Evolutionary conservation across 2,329 filamentous ascomycete genomes (phyloP).

Genomic region (Cryoendolithus antarcticus): DNA sequence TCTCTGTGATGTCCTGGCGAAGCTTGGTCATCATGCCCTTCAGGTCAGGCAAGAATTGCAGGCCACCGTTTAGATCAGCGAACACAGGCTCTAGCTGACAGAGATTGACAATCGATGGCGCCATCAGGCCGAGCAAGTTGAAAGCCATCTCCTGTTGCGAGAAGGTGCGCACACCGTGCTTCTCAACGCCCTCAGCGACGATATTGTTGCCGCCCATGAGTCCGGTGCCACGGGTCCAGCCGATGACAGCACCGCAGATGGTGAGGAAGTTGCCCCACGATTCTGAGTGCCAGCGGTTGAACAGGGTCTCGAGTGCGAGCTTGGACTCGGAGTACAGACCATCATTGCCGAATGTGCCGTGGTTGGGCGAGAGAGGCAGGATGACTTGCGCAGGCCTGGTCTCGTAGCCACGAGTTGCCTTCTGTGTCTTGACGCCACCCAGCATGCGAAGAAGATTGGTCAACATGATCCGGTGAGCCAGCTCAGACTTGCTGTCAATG

Average conservation of each 20-base stretch:
- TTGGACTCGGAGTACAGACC: conserved; percentile 98
- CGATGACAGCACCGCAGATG: conserved; percentile 95
- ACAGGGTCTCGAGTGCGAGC: conserved; percentile 88
- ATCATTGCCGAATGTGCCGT: conserved; percentile 95
- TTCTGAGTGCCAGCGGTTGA: conserved; percentile 97
- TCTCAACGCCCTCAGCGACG: conserved; percentile 92
- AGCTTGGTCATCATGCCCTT: conserved; percentile 90
- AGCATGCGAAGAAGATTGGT: conserved; percentile 90
- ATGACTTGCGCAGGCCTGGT: conserved; percentile 95
- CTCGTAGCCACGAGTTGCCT: conserved; percentile 76
- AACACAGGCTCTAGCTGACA: conserved; percentile 94
- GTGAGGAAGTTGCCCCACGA: conserved; percentile 96
- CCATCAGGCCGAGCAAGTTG: conserved; percentile 93
- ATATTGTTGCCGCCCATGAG: conserved; percentile 98
- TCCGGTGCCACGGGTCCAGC: conserved; percentile 96
- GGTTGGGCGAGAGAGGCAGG: conserved; percentile 89
- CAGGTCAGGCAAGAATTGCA: conserved; percentile 93
- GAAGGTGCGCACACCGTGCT: conserved; percentile 93
- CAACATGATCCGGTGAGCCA: conserved; percentile 97
- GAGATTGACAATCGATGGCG: conserved; percentile 81
- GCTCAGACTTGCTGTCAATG: conserved; percentile 94
- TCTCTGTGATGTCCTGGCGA: conserved; percentile 89
- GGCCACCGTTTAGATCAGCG: conserved; percentile 90
- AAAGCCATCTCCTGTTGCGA: conserved; percentile 99
- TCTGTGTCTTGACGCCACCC: conserved; percentile 81